Base-by-base conservation (phyloP, 2,329 filamentous ascomycete species). In the Helicocarpus griseus region DNA sequence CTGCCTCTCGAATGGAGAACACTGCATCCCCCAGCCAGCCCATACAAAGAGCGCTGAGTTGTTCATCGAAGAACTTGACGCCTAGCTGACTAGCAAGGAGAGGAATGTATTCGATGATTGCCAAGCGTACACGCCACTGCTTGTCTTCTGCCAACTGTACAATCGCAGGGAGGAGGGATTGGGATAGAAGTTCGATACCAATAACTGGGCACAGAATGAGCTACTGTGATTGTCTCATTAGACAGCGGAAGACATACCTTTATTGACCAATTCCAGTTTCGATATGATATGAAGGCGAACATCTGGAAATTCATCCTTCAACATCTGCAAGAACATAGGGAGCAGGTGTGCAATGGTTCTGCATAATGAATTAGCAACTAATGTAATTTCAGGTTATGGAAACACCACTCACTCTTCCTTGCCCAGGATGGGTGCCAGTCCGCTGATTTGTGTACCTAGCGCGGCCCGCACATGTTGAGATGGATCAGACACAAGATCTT, bases 81-180 rank as follows among this genome's bases (percentile, higher is more conserved):
- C 93, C 93, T 11, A 98, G 81, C 69, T 98, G 93, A 65, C 89
- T 93, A 50, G 93, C 93, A 54, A 98, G 82, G 52, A 98, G 80
- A 28, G 93, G 93, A 62, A 98, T 96, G 73, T 98, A 97, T 79
- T 98, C 91, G 69, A 98, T 98, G 68, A 98, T 98, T 54, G 93
- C 93, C 59, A 98, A 79, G 60, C 93, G 87, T 54, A 98, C 93
- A 65, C 93, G 85, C 93, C 93, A 98, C 76, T 97, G 90, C 79
- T 98, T 98, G 72, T 98, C 93, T 72, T 97, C 93, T 51, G 93
- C 93, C 61, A 98, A 79, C 70, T 97, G 90, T 31, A 97, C 89
- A 64, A 98, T 98, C 41, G 93, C 93, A 11, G 94, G 93, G 47
- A 98, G 86, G 50, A 98, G 85, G 22, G 91, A 96, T 69, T 97